These are phyloP conservation scores for Cicer arietinum DNA, from an alignment of 306 rosid genomes.

Conservation along the genomic window DNA sequence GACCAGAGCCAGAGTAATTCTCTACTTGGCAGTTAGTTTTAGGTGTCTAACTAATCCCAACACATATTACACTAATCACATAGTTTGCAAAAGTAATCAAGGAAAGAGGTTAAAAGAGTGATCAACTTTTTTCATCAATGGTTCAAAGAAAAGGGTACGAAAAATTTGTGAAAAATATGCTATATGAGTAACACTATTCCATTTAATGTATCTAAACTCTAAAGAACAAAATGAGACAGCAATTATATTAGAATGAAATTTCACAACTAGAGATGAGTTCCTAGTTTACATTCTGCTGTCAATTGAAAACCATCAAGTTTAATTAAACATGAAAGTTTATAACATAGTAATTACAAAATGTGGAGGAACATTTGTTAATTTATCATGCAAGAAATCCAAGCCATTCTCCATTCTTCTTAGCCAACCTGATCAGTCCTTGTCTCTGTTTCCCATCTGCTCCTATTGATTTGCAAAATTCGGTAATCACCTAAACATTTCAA, in stretches of 20 bases:
- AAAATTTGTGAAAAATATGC: constrained; percentile 24
- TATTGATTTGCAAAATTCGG: constrained; percentile 96
- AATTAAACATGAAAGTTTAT: constrained; percentile 45
- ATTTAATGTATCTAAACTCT: constrained; percentile 41
- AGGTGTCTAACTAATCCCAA: too few relatives aligned
- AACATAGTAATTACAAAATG: constrained; percentile 52
- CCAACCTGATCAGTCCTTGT: constrained; percentile 95
- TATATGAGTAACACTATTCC: constrained; percentile 31
- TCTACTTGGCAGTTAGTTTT: too few relatives aligned
- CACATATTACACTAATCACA: too few relatives aligned
- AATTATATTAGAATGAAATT: constrained; percentile 50
- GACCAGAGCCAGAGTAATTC: too few relatives aligned
- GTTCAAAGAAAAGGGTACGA: constrained; percentile 12
- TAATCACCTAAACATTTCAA: constrained; percentile 69
- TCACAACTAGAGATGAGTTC: constrained; percentile 45
- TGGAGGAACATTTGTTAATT: constrained; percentile 35
- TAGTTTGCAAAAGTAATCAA: not conserved
- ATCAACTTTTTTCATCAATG: constrained; percentile 3
- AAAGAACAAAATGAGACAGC: constrained; percentile 47
- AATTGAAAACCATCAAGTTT: constrained; percentile 46
- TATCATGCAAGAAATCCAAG: constrained; percentile 93
- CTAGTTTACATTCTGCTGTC: constrained; percentile 53
- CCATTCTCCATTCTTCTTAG: constrained; percentile 96
- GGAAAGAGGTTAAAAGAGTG: constrained; percentile 1
- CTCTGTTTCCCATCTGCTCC: constrained; percentile 99